Evolutionary conservation across 78 protist species (phyloP), one percentile per base, ranked within the genome.

Genomic region (Planoprotostelium fungivorum): DNA sequence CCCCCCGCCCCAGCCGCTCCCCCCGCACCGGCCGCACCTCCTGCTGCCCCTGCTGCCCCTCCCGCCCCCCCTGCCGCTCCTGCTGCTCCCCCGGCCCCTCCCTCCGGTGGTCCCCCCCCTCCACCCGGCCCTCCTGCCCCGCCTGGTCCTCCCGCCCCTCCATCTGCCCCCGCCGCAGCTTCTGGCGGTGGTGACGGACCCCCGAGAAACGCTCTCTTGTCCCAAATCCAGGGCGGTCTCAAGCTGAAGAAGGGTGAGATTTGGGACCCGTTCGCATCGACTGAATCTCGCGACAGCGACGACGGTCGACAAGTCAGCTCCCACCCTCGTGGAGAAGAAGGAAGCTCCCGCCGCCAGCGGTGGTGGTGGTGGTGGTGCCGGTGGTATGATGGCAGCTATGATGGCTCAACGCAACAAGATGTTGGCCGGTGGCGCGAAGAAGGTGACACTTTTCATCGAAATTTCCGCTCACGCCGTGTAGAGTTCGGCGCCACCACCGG

Each of bases 351-450:
- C 73, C 73, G 73, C 73, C 16, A 51, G 73, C 73, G 73, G 73
- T 51, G 73, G 73, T 16, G 83, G 83, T 5, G 38, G 86, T 38
- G 94, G 94, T 0, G 94, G 94, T 63, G 94, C 92, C 63, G 94
- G 94, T 28, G 90, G 89, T 35, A 84, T 92, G 29, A 92, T 92
- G 94, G 94, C 94, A 1, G 94, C 89, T 34, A 85, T 86, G 38
- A 37, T 92, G 90, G 94, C 94, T 35, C 89, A 92, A 37, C 37
- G 94, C 38, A 83, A 38, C 39, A 89, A 89, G 28, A 89, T 92
- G 91, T 87, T 89, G 37, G 90, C 89, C 35, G 90, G 92, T 35
- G 91, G 92, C 16, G 0, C 89, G 29, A 84, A 63, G 29, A 63
- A 86, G 34, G 90, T 51, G 16, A 51, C 5, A 51, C 5, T 5